Evolutionary conservation across 176 grass and related monocot genomes (phyloP).

Genomic region (Rhynchospora breviuscula): DNA sequence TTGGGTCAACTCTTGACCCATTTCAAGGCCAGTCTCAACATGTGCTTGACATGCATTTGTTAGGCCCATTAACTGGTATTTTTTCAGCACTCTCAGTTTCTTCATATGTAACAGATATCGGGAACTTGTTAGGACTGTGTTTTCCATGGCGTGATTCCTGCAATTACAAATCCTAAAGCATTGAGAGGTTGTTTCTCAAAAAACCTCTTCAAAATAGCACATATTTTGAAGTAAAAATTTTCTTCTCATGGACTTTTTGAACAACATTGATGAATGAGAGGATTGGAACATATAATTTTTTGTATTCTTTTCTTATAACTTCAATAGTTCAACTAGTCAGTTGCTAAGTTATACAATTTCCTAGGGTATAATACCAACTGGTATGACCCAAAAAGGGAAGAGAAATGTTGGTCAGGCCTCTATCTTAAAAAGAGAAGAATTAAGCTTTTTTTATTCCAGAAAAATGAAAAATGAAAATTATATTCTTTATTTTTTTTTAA

Average conservation of each 20-base stretch:
- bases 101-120: not conserved
- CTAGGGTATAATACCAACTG: not conserved
- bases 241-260: not conserved
- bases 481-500: not conserved
- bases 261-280: not conserved
- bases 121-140: not conserved
- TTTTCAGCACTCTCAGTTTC: not conserved
- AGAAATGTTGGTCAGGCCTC: not conserved
- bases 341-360: not conserved
- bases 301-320: not conserved
- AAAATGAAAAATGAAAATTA: not conserved
- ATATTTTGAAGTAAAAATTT: not conserved
- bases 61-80: not conserved
- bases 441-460: too few relatives aligned
- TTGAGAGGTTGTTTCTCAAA: not conserved
- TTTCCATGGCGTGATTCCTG: slow-evolving; percentile 4
- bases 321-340: not conserved
- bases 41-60: not conserved
- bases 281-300: not conserved
- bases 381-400: not conserved
- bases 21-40: not conserved
- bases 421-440: not conserved
- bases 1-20: not conserved
- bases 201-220: not conserved
- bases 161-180: not conserved